Conservation (phyloP, 2,329 filamentous ascomycete species). For the Eurotiales sp. region DNA sequence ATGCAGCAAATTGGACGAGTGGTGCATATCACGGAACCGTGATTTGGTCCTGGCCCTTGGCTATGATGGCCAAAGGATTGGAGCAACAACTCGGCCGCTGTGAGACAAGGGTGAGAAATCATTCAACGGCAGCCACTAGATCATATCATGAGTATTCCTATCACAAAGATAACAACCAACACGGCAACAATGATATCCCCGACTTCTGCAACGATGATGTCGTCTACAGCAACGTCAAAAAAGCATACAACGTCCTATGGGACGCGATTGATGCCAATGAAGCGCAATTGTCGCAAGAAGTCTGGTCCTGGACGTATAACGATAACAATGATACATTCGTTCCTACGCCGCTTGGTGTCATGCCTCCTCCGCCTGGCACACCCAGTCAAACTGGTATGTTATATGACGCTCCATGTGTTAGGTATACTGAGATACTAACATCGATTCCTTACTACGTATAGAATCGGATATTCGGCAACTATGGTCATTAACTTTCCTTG, state of each 20-base stretch:
- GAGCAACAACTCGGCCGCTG: conserved; percentile 57
- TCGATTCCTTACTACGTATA: background rate
- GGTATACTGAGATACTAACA: background rate
- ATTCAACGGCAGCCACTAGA: background rate
- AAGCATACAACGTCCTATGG: conserved; percentile 60
- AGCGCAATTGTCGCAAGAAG: conserved; percentile 52
- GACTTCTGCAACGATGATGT: conserved; percentile 49
- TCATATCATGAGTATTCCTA: background rate
- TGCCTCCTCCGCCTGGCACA: conserved; percentile 46
- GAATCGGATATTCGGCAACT: conserved; percentile 56
- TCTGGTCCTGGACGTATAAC: conserved; percentile 61
- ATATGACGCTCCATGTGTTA: background rate
- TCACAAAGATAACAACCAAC: background rate
- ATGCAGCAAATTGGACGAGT: conserved; percentile 53
- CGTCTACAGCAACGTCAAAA: conserved; percentile 45
- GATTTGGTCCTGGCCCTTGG: conserved; percentile 62
- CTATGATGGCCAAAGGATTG: conserved; percentile 61
- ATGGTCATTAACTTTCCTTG: conserved; percentile 58
- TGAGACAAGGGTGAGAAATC: conserved; percentile 16
- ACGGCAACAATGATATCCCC: conserved; percentile 23
- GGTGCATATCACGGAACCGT: conserved; percentile 62
- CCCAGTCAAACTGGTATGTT: conserved; percentile 33
- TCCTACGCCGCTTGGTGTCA: conserved; percentile 49
- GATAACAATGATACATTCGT: conserved; percentile 42
- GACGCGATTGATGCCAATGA: conserved; percentile 57